Percentiles rank a stretch among this genome's conserved stretches.
phyloP scores from a whole-genome alignment of 306 rosid species.

The Vigna radiata region DNA sequence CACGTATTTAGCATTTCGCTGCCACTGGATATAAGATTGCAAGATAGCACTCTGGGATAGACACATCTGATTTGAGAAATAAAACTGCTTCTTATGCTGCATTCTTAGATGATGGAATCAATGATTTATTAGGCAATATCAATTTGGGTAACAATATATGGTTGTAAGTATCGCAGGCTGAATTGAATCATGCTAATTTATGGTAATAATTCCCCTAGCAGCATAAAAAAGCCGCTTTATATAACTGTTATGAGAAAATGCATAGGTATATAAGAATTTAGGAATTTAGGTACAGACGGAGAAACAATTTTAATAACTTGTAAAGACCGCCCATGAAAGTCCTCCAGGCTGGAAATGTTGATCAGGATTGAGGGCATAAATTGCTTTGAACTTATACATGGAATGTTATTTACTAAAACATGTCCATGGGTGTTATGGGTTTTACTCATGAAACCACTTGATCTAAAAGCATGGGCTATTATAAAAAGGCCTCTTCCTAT shows the following conservation, averaged over 20 bases:
- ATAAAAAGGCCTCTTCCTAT: background rate
- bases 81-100: slow-evolving; percentile 25
- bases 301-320: background rate
- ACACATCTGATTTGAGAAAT: slow-evolving; percentile 33
- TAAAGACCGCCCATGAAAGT: background rate
- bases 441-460: slow-evolving; percentile 13
- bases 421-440: slow-evolving; percentile 23
- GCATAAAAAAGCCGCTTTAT: background rate
- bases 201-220: slow-evolving; percentile 14
- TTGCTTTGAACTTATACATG: background rate
- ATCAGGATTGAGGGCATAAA: background rate
- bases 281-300: background rate
- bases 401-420: background rate
- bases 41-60: background rate
- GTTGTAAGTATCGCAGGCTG: background rate
- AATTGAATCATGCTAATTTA: slow-evolving; percentile 25
- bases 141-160: slow-evolving; percentile 16
- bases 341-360: background rate
- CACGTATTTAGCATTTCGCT: slow-evolving; percentile 11
- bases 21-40: slow-evolving; percentile 16
- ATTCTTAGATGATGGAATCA: slow-evolving; percentile 1
- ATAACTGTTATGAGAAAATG: background rate
- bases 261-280: background rate
- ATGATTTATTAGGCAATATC: slow-evolving; percentile 7
- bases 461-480: slow-evolving; percentile 2